These are phyloP conservation scores for Collybia nuda DNA, from an alignment of 768 basidiomycete species.

Conservation along the genomic window DNA sequence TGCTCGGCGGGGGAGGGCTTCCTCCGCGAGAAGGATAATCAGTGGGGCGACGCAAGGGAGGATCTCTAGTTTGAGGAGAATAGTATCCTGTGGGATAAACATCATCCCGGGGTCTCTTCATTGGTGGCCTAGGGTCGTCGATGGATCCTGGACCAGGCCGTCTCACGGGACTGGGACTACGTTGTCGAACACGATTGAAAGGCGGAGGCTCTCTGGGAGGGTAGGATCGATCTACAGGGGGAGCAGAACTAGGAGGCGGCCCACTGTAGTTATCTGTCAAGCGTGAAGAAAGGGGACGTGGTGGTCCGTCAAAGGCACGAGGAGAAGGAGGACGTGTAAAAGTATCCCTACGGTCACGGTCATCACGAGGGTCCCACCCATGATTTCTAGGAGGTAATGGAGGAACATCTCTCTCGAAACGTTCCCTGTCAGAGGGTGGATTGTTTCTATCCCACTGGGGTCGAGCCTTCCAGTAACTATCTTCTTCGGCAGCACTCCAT, in stretches of 20 bases:
- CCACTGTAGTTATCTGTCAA: slow-evolving; percentile 14
- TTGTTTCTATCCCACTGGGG: slow-evolving; percentile 32
- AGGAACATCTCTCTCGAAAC: slow-evolving; percentile 34
- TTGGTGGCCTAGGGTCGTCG: slow-evolving; percentile 43
- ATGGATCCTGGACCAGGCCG: slow-evolving; percentile 27
- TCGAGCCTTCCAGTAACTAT: slow-evolving; percentile 34
- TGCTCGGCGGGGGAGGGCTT: slow-evolving; percentile 23
- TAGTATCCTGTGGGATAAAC: slow-evolving; percentile 30
- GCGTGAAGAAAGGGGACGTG: slow-evolving; percentile 15
- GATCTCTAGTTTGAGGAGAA: slow-evolving; percentile 18
- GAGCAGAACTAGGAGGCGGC: neutral
- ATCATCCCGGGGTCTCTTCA: slow-evolving; percentile 48
- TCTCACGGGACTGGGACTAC: slow-evolving; percentile 43
- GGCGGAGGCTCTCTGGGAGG: slow-evolving; percentile 6
- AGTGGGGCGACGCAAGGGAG: slow-evolving; percentile 18
- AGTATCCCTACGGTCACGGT: slow-evolving; percentile 32
- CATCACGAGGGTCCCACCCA: slow-evolving; percentile 42
- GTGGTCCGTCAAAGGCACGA: slow-evolving; percentile 14
- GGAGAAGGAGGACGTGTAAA: slow-evolving; percentile 15
- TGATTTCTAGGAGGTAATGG: slow-evolving; percentile 24
- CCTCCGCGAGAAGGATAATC: slow-evolving; percentile 30
- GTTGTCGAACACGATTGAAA: slow-evolving; percentile 41
- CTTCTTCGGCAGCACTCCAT: slow-evolving; percentile 34
- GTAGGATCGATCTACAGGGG: slow-evolving; percentile 14
- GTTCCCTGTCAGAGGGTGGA: slow-evolving; percentile 29